Conservation (phyloP, 768 basidiomycete genomes). For the Mycena galopus region DNA sequence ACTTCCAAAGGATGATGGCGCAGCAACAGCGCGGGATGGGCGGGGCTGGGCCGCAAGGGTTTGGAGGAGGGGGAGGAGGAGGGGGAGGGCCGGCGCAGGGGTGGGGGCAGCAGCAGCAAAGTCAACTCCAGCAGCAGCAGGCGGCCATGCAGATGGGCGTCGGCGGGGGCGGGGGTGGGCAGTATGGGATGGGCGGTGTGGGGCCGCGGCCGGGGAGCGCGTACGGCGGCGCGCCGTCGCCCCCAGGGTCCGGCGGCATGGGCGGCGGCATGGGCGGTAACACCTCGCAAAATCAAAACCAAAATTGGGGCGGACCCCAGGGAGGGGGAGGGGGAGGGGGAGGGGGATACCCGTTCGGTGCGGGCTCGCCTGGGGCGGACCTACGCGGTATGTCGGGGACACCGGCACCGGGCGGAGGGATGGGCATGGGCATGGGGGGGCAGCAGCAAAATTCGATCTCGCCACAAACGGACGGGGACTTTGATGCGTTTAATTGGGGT, state of each 20-base stretch:
- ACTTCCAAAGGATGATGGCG: constrained; percentile 68
- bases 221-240: constrained; percentile 55
- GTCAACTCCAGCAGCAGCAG: constrained; percentile 48
- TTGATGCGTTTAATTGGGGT: constrained; percentile 73
- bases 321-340: no score
- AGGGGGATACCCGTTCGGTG: constrained; percentile 53
- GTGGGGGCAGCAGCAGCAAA: constrained; percentile 50
- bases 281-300: constrained; percentile 11
- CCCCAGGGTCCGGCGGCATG: constrained; percentile 53
- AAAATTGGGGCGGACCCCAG: constrained; percentile 42
- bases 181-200: constrained; percentile 42
- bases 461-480: constrained; percentile 62
- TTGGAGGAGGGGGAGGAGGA: constrained; percentile 47
- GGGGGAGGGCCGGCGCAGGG: constrained; percentile 53
- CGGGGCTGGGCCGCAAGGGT: constrained; percentile 38
- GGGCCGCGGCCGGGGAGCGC: constrained; percentile 36
- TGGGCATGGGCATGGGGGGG: constrained; percentile 41
- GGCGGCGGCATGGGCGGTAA: constrained; percentile 5
- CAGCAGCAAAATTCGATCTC: constrained; percentile 54
- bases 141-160: constrained; percentile 44
- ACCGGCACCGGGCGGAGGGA: constrained; percentile 49
- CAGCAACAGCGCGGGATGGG: constrained; percentile 34
- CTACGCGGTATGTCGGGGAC: constrained; percentile 65
- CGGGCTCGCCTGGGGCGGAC: constrained; percentile 49
- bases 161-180: constrained; percentile 49